These are phyloP conservation scores for Nothophoma quercina DNA, from an alignment of 2,329 filamentous ascomycete genomes.

Conservation along the genomic window DNA sequence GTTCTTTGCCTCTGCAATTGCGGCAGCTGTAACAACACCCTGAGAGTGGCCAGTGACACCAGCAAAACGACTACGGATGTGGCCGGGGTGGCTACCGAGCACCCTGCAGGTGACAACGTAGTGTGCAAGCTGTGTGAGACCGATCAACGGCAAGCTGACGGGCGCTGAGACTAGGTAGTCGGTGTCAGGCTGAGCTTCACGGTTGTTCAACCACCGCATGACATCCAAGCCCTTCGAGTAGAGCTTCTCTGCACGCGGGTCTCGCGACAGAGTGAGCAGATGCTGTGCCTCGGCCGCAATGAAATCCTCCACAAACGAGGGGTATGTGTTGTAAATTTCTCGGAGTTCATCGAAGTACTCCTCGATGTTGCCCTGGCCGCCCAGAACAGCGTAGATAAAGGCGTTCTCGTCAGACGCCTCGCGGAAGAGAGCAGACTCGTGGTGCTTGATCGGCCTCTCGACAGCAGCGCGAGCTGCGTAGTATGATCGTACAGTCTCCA, in stretches of 20 bases:
- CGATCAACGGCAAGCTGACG: slow-evolving; percentile 92
- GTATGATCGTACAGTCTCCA: slow-evolving; percentile 88
- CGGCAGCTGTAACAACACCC: slow-evolving; percentile 91
- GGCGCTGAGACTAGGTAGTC: slow-evolving; percentile 69
- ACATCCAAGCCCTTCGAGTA: slow-evolving; percentile 97
- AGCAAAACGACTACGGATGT: slow-evolving; percentile 81
- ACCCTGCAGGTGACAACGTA: slow-evolving; percentile 94
- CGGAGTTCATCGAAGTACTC: slow-evolving; percentile 99
- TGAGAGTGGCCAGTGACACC: slow-evolving; percentile 97
- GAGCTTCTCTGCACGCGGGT: slow-evolving; percentile 89
- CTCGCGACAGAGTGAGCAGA: slow-evolving; percentile 82
- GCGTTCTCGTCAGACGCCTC: slow-evolving; percentile 85
- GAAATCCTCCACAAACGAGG: slow-evolving; percentile 86
- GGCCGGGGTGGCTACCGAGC: slow-evolving; percentile 86
- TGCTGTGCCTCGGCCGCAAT: slow-evolving; percentile 82
- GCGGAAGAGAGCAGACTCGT: slow-evolving; percentile 91
- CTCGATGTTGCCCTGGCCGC: slow-evolving; percentile 97
- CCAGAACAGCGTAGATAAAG: slow-evolving; percentile 91
- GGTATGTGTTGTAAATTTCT: slow-evolving; percentile 89
- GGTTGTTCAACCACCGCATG: slow-evolving; percentile 89
- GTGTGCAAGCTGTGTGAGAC: slow-evolving; percentile 93
- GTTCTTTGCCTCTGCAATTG: slow-evolving; percentile 86
- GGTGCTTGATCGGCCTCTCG: slow-evolving; percentile 85
- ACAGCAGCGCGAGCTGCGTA: slow-evolving; percentile 85
- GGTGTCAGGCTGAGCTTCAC: slow-evolving; percentile 87